Percentiles rank a stretch among this genome's conserved stretches.
These are phyloP conservation scores for Trichoderma koningiopsis DNA, from an alignment of 2,329 filamentous ascomycete species.

Conservation along the genomic window DNA sequence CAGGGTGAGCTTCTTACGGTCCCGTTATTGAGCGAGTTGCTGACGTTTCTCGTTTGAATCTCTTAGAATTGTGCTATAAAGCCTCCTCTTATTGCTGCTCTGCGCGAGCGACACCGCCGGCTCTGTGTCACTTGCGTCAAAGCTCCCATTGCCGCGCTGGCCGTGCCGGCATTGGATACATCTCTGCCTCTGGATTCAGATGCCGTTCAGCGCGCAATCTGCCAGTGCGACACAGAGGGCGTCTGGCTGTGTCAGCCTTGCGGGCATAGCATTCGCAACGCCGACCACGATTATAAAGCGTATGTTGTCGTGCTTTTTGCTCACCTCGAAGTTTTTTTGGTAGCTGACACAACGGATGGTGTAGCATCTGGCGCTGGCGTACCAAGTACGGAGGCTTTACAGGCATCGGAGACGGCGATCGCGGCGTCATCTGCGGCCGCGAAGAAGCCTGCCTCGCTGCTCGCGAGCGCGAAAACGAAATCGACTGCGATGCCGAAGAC, in stretches of 20 bases:
- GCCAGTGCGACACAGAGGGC: slow-evolving; percentile 55
- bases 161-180: slow-evolving; percentile 48
- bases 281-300: slow-evolving; percentile 62
- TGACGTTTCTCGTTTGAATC: background rate
- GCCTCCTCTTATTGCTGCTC: slow-evolving; percentile 65
- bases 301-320: slow-evolving; percentile 38
- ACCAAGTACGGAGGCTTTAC: slow-evolving; percentile 81
- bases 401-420: slow-evolving; percentile 83
- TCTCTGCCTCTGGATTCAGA: slow-evolving; percentile 53
- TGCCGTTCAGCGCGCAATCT: slow-evolving; percentile 58
- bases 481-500: slow-evolving; percentile 82
- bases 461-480: slow-evolving; percentile 77
- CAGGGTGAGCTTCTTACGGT: slow-evolving; percentile 59
- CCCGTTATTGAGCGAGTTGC: background rate
- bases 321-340: background rate
- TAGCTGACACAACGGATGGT: background rate
- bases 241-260: slow-evolving; percentile 89
- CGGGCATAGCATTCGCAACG: slow-evolving; percentile 67
- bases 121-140: slow-evolving; percentile 76
- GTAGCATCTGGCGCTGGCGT: slow-evolving; percentile 84
- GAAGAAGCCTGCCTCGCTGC: slow-evolving; percentile 74
- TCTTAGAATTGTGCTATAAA: slow-evolving; percentile 86
- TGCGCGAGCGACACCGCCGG: slow-evolving; percentile 77
- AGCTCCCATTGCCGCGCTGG: slow-evolving; percentile 64
- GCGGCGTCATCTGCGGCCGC: slow-evolving; percentile 87